Evolutionary conservation across 768 basidiomycete species (phyloP).

Genomic region (Macrolepiota fuliginosa): DNA sequence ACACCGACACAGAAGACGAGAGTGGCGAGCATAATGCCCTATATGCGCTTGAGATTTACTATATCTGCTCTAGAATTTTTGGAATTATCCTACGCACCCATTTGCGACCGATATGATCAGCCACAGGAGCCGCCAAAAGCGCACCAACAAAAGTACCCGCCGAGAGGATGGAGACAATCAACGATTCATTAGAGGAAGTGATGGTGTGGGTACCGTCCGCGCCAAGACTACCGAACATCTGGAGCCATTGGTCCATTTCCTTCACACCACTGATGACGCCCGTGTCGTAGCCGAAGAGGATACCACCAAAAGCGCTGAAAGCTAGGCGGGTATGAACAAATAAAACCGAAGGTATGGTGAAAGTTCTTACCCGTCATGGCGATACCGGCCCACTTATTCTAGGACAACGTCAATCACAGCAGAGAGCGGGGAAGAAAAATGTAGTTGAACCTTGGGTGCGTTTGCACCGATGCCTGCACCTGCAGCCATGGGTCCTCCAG

Average conservation of each 20-base stretch:
- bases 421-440: neutral
- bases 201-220: slow-evolving; percentile 29
- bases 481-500: slow-evolving; percentile 35
- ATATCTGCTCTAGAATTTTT: neutral
- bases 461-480: slow-evolving; percentile 32
- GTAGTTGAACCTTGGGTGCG: slow-evolving; percentile 30
- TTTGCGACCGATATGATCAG: slow-evolving; percentile 46
- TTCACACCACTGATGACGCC: slow-evolving; percentile 80
- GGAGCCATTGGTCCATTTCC: slow-evolving; percentile 58
- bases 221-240: slow-evolving; percentile 41
- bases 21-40: slow-evolving; percentile 63
- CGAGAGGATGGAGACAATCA: slow-evolving; percentile 66
- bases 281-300: slow-evolving; percentile 72
- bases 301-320: slow-evolving; percentile 49
- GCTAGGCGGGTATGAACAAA: slow-evolving; percentile 19
- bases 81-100: slow-evolving; percentile 22
- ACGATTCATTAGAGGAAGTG: slow-evolving; percentile 44
- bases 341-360: neutral
- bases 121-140: slow-evolving; percentile 42
- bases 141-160: slow-evolving; percentile 88
- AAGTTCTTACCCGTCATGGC: slow-evolving; percentile 33
- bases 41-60: slow-evolving; percentile 23
- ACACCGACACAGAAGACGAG: slow-evolving; percentile 61
- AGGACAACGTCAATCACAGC: slow-evolving; percentile 4
- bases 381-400: slow-evolving; percentile 40